Evolutionary conservation across 2,329 filamentous ascomycete species (phyloP).

Genomic region (Cytospora schulzeri): DNA sequence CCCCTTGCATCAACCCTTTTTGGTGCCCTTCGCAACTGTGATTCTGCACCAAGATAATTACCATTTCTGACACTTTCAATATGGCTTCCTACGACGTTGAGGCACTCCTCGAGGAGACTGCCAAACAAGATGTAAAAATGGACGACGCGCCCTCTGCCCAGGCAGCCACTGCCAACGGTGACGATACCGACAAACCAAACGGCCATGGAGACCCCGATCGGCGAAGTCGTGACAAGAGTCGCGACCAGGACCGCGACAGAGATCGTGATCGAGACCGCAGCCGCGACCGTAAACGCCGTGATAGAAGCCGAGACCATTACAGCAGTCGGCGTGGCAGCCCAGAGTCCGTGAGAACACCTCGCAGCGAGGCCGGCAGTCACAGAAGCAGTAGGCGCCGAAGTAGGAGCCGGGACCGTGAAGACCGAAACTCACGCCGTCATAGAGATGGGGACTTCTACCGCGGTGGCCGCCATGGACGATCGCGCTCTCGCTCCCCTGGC

Average conservation of each 20-base stretch:
- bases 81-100: conserved; percentile 82
- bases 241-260: conserved; percentile 51
- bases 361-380: conserved; percentile 77
- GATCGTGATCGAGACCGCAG: conserved; percentile 59
- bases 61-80: conserved; percentile 16
- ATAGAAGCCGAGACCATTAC: conserved; percentile 50
- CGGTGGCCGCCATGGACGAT: conserved; percentile 62
- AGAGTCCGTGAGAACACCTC: conserved; percentile 66
- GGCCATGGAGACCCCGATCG: conserved; percentile 51
- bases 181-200: conserved; percentile 59
- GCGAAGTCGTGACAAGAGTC: conserved; percentile 31
- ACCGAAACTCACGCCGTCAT: conserved; percentile 72
- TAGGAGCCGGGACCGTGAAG: conserved; percentile 75
- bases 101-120: conserved; percentile 84
- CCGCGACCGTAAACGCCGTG: conserved; percentile 56
- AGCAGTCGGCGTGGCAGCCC: conserved; percentile 57
- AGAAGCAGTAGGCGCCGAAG: conserved; percentile 83
- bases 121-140: conserved; percentile 58
- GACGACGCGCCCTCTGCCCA: conserved; percentile 26
- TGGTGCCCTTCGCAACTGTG: neutral
- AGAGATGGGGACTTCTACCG: conserved; percentile 76
- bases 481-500: conserved; percentile 70
- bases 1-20: neutral
- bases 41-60: neutral
- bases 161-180: conserved; percentile 50